Percentiles rank a stretch among this genome's conserved stretches.
phyloP scores from a whole-genome alignment of 116 monocot species.

The Dioscorea cayenensis region DNA sequence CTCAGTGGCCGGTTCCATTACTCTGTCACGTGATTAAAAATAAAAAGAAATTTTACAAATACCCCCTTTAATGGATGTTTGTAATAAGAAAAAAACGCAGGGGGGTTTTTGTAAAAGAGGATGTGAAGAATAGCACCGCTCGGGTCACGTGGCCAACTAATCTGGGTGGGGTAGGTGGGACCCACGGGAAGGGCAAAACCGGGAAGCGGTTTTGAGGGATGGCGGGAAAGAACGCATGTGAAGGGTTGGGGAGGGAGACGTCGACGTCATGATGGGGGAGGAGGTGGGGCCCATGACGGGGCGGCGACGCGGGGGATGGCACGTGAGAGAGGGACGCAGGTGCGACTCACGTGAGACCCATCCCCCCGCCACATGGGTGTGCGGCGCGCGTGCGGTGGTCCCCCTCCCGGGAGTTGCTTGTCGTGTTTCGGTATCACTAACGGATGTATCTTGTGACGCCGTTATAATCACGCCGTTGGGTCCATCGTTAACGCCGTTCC shows the following conservation, averaged over 20 bases:
- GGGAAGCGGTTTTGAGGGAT: not conserved
- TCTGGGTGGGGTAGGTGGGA: not conserved
- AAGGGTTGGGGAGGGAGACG: not conserved
- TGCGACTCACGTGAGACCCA: not conserved
- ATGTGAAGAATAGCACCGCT: not conserved
- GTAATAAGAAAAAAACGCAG: too few relatives aligned
- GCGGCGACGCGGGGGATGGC: not conserved
- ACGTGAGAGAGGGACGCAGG: not conserved
- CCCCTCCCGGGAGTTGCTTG: not conserved
- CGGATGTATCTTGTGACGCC: not conserved
- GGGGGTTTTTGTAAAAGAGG: too few relatives aligned
- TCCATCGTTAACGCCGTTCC: too few relatives aligned
- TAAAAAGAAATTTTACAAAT: not conserved
- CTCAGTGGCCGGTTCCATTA: not conserved
- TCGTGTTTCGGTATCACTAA: not conserved
- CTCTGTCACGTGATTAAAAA: not conserved
- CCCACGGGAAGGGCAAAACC: not conserved
- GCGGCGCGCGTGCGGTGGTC: conserved; percentile 1
- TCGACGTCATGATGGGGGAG: not conserved
- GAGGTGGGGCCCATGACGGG: not conserved
- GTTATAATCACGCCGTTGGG: not conserved
- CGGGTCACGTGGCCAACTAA: not conserved
- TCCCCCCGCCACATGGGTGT: not conserved
- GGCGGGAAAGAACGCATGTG: not conserved
- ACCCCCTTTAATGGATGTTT: too few relatives aligned